Percentiles rank a stretch among this genome's conserved stretches.
phyloP scores from a whole-genome alignment of 108 stramenopile species.

The Cyclostephanos tholiformis region DNA sequence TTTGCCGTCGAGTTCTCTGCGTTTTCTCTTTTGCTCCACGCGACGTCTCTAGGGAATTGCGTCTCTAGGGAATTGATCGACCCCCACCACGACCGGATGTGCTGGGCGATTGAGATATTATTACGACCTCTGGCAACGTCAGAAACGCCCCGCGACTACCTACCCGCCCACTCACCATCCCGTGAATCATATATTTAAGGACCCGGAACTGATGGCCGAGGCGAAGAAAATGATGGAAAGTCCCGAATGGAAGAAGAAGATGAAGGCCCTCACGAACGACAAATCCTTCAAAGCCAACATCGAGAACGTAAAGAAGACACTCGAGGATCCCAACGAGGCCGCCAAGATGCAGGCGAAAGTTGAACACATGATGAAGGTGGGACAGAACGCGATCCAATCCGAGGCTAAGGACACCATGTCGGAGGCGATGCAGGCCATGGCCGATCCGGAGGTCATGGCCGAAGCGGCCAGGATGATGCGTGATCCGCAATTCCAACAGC shows the following conservation, averaged over 20 bases:
- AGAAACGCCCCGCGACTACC: no score
- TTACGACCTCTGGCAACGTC: no score
- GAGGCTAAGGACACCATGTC: slow-evolving; percentile 68
- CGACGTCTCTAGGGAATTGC: no score
- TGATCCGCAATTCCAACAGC: slow-evolving; percentile 79
- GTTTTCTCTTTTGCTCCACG: slow-evolving; percentile 1
- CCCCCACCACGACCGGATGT: no score
- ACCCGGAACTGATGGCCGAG: slow-evolving; percentile 89
- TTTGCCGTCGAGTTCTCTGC: neutral
- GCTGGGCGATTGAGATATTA: no score
- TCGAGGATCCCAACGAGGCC: slow-evolving; percentile 83
- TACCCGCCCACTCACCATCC: no score
- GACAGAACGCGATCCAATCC: slow-evolving; percentile 62
- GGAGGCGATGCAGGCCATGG: slow-evolving; percentile 82
- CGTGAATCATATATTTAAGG: slow-evolving; percentile 54
- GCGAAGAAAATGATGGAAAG: slow-evolving; percentile 90
- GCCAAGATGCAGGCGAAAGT: slow-evolving; percentile 85
- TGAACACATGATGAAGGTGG: slow-evolving; percentile 89
- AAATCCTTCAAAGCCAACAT: slow-evolving; percentile 74
- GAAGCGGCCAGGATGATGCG: slow-evolving; percentile 82
- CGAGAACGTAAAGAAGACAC: slow-evolving; percentile 59
- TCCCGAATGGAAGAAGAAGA: slow-evolving; percentile 86
- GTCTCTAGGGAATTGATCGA: no score
- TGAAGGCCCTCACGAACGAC: slow-evolving; percentile 73
- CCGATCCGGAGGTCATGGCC: slow-evolving; percentile 78